Percentiles rank a stretch among this genome's conserved stretches.
Evolutionary conservation across 495 filamentous ascomycete species (phyloP).

Genomic region (Xanthoparmelia taractica): DNA sequence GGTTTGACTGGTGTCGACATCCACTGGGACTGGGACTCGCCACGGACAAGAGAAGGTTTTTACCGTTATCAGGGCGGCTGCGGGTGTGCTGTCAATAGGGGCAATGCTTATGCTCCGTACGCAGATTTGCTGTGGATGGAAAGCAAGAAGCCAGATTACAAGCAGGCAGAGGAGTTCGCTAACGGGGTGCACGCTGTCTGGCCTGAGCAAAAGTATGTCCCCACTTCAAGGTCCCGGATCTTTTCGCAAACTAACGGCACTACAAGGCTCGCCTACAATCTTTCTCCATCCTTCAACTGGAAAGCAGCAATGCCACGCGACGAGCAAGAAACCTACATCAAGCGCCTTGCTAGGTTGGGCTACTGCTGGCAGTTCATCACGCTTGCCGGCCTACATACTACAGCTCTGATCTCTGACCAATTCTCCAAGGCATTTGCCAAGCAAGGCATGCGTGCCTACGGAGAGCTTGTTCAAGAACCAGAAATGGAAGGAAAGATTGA

Average conservation of each 20-base stretch:
- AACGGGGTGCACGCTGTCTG: slow-evolving; percentile 87
- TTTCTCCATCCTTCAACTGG: slow-evolving; percentile 99
- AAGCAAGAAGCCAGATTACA: slow-evolving; percentile 87
- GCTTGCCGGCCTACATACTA: slow-evolving; percentile 92
- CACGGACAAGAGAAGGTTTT: slow-evolving; percentile 87
- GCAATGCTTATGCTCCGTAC: slow-evolving; percentile 87
- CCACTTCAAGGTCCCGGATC: background rate
- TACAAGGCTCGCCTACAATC: slow-evolving; percentile 81
- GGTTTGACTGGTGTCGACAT: slow-evolving; percentile 73
- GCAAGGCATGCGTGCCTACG: slow-evolving; percentile 92
- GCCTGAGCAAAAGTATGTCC: slow-evolving; percentile 89
- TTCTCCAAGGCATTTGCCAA: slow-evolving; percentile 77
- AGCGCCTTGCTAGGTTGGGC: slow-evolving; percentile 73
- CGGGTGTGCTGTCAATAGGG: slow-evolving; percentile 85
- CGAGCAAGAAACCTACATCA: slow-evolving; percentile 96
- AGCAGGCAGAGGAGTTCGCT: slow-evolving; percentile 90
- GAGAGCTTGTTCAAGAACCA: slow-evolving; percentile 93
- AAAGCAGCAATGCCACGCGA: slow-evolving; percentile 88
- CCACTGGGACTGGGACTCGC: slow-evolving; percentile 86
- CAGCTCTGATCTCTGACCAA: slow-evolving; percentile 77
- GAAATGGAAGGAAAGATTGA: slow-evolving; percentile 87
- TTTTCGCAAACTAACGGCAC: background rate
- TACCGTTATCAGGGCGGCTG: slow-evolving; percentile 89
- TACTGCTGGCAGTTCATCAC: slow-evolving; percentile 99
- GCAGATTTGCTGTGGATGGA: slow-evolving; percentile 99